Evolutionary conservation across 352 stramenopile genomes (phyloP), one percentile per base, ranked within the genome.

Genomic region (Phytophthora europaea): DNA sequence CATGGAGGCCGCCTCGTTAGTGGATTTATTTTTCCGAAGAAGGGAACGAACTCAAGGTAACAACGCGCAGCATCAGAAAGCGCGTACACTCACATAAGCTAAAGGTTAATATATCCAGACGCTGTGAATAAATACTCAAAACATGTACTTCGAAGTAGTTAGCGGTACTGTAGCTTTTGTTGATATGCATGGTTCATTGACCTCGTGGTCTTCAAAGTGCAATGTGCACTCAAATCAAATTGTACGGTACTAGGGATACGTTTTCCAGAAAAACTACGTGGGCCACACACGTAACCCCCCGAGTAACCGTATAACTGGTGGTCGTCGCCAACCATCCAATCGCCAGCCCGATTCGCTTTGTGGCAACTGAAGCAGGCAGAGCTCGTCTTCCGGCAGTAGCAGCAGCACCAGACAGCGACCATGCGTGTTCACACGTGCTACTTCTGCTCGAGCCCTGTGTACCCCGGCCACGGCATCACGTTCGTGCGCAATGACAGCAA

Each of bases 401-500:
- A 57, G 40, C 48, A 52, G 57, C 48, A 61, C 15, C 53, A 57
- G 13, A 34, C 64, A 61, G 50, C 52, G 26, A 64, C 50, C 34
- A 99, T 99, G 97, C 92, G 98, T 70, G 99, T 99, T 85, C 94
- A 99, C 87, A 99, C 97, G 78, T 99, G 98, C 88, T 99, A 99
- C 89, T 99, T 99, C 82, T 99, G 98, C 86, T 99, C 97, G 2
- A 98, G 95, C 56, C 98, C 98, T 28, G 98, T 99, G 73, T 99
- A 99, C 85, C 98, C 98, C 28, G 98, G 98, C 52, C 98, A 99
- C 83, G 98, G 98, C 55, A 99, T 99, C 73, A 94, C 96, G 43
- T 99, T 99, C 80, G 98, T 99, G 68, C 92, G 98, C 62, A 99
- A 99, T 80, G 98, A 99, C 88, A 98, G 93, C 82, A 99, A 99